A percentile compares a stretch with the other conserved stretches of the same genome.
Conservation (phyloP, 2,329 filamentous ascomycete species). For the Colletotrichum sublineola region DNA sequence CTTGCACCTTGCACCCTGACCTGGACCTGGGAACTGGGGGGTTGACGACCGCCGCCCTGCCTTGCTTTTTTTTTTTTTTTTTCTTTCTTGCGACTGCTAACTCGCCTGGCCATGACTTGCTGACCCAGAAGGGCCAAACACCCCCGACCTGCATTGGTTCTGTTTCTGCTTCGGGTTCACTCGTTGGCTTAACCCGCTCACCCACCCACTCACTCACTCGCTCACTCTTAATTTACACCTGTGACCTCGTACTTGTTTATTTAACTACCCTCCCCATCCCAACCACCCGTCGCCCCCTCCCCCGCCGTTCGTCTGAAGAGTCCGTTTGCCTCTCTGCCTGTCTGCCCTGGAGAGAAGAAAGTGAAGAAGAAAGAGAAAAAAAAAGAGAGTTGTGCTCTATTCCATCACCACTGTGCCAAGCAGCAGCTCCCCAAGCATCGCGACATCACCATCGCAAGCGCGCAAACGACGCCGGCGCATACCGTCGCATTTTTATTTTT, state of each 20-base stretch:
- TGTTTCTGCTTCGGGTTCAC: conserved; percentile 10
- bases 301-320: conserved; percentile 18
- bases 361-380: neutral
- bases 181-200: conserved; percentile 3
- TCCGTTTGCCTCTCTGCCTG: neutral
- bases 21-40: neutral
- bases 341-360: neutral
- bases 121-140: conserved; percentile 13
- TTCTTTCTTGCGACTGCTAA: neutral
- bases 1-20: conserved; percentile 12
- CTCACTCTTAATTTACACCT: neutral
- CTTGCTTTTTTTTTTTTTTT: conserved; percentile 5
- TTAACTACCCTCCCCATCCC: conserved; percentile 34
- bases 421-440: too few relatives aligned
- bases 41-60: neutral
- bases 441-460: conserved; percentile 13
- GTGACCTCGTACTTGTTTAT: conserved; percentile 18
- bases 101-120: conserved; percentile 10
- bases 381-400: neutral
- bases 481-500: neutral
- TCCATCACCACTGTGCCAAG: neutral
- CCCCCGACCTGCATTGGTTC: conserved; percentile 29
- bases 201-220: conserved; percentile 4
- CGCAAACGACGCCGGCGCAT: conserved; percentile 13
- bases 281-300: conserved; percentile 16